These are phyloP conservation scores for Diaporthe eres DNA, from an alignment of 2,329 filamentous ascomycete species.

Conservation along the genomic window DNA sequence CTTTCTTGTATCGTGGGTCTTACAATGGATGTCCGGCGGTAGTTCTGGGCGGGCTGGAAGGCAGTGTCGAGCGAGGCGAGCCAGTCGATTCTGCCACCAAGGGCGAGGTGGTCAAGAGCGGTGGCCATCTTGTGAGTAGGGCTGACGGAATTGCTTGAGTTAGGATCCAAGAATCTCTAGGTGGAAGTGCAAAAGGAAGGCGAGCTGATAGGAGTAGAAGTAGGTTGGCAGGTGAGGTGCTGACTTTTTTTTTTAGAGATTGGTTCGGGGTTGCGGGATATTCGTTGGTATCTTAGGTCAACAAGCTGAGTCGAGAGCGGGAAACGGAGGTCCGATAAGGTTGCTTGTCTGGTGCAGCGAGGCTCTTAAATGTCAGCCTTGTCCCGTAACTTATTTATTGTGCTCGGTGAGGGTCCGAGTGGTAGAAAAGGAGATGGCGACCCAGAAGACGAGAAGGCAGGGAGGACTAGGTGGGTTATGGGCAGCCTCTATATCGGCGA, in stretches of 20 bases:
- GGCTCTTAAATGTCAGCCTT: conserved; percentile 32
- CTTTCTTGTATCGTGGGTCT: conserved; percentile 3
- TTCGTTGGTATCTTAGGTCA: not conserved
- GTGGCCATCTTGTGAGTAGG: conserved; percentile 66
- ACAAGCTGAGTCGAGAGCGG: conserved; percentile 11
- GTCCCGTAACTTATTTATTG: conserved; percentile 1
- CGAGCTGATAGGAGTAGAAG: not conserved
- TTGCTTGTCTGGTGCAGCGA: conserved; percentile 19
- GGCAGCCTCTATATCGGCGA: conserved; percentile 40
- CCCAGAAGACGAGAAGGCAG: conserved; percentile 24
- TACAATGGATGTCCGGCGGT: conserved; percentile 90
- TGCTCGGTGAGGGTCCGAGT: conserved; percentile 40
- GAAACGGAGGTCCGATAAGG: conserved; percentile 25
- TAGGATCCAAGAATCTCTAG: not conserved
- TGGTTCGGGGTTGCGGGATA: conserved; percentile 10
- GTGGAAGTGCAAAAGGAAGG: not conserved
- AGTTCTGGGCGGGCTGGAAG: conserved; percentile 87
- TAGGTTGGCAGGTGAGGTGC: conserved; percentile 4
- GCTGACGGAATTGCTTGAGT: not conserved
- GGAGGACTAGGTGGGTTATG: conserved; percentile 39
- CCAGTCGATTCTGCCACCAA: conserved; percentile 79
- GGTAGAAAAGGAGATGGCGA: conserved; percentile 33
- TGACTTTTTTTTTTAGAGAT: not conserved
- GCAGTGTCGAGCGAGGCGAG: conserved; percentile 86
- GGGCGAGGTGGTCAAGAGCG: conserved; percentile 88